Evolutionary conservation across 2,329 filamentous ascomycete genomes (phyloP).

Genomic region (Trichoderma koningiopsis): DNA sequence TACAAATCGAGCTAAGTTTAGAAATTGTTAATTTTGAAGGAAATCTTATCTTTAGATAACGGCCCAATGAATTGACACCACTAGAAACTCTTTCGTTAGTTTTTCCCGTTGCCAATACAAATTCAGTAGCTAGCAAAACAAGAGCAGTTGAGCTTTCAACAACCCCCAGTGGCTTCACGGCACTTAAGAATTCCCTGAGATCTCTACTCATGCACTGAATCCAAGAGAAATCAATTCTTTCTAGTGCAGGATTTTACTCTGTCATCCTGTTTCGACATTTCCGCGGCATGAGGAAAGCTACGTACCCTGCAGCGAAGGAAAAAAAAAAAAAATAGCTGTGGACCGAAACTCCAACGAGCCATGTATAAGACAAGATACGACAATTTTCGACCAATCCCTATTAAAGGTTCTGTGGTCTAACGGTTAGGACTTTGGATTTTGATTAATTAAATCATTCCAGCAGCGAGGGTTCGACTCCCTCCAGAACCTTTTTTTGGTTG

Average conservation of each 20-base stretch:
- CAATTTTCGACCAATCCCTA: not conserved
- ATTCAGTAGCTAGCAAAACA: not conserved
- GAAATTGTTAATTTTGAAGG: not conserved
- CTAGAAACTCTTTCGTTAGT: not conserved
- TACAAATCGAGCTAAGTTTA: not conserved
- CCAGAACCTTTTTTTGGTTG: slow-evolving; percentile 19
- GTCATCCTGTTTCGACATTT: not conserved
- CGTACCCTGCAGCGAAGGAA: not conserved
- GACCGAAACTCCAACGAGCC: not conserved
- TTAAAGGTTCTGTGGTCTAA: slow-evolving; percentile 28
- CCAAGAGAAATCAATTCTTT: not conserved
- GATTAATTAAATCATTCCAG: slow-evolving; percentile 22
- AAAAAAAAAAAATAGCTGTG: not conserved
- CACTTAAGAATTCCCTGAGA: not conserved
- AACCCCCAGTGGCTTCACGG: not conserved
- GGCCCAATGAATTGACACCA: not conserved
- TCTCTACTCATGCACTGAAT: not conserved
- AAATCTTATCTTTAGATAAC: not conserved
- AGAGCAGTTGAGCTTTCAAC: not conserved
- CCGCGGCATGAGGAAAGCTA: not conserved
- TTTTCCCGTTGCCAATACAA: not conserved
- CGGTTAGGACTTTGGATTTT: slow-evolving; percentile 30
- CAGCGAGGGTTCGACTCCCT: slow-evolving; percentile 30
- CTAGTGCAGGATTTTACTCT: not conserved
- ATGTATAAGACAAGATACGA: not conserved